These are phyloP conservation scores for Anastatica hierochuntica DNA, from an alignment of 345 rosid species.

Conservation along the genomic window DNA sequence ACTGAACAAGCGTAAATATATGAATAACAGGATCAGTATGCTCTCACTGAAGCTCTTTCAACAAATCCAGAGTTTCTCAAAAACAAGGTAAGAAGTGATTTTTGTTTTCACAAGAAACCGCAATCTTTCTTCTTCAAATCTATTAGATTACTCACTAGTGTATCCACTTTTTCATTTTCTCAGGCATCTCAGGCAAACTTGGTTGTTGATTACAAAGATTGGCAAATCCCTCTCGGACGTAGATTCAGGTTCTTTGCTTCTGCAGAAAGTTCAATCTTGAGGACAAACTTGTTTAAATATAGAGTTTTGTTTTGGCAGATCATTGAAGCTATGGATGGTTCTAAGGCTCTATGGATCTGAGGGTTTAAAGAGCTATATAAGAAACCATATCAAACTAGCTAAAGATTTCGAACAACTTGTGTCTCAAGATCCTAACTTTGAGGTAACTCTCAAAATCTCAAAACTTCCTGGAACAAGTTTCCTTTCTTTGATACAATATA, in stretches of 20 bases:
- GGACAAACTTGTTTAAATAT: background rate
- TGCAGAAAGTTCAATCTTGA: background rate
- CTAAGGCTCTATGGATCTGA: constrained; percentile 70
- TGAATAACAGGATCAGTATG: constrained; percentile 53
- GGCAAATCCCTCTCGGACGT: constrained; percentile 96
- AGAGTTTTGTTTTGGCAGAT: constrained; percentile 27
- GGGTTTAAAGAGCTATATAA: constrained; percentile 51
- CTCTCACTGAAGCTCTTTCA: constrained; percentile 73
- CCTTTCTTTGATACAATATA: no score
- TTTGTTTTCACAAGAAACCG: background rate
- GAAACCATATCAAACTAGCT: constrained; percentile 76
- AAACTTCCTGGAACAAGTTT: no score
- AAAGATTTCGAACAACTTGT: constrained; percentile 52
- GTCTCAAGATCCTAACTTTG: constrained; percentile 54
- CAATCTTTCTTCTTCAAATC: background rate
- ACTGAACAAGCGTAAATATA: background rate
- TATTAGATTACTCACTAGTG: background rate
- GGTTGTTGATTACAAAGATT: constrained; percentile 93
- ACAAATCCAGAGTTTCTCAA: constrained; percentile 83
- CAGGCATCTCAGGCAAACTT: constrained; percentile 76
- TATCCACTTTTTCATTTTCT: background rate
- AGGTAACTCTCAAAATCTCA: constrained; percentile 36
- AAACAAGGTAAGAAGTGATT: constrained; percentile 52
- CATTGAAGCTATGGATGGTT: constrained; percentile 91
- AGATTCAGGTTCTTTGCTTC: constrained; percentile 59